Conservation (phyloP, 179 eudicot species). For the Corrigiola litoralis region DNA sequence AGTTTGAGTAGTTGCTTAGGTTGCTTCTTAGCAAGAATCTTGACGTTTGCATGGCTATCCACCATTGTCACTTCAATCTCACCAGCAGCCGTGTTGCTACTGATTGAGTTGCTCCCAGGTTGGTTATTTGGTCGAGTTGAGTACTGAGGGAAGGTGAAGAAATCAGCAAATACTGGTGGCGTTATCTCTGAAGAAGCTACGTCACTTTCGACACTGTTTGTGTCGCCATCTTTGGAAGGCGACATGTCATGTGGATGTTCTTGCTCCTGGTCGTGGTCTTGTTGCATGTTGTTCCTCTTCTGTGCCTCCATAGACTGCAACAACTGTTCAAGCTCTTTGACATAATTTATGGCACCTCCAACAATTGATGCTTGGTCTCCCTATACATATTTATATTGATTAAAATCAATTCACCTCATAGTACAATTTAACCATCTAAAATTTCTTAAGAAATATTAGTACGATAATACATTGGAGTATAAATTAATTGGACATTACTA, state of each 20-base stretch:
- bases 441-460: not conserved
- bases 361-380: constrained; percentile 69
- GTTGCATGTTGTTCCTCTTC: constrained; percentile 10
- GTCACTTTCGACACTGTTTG: not conserved
- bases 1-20: constrained; percentile 38
- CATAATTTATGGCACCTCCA: constrained; percentile 63
- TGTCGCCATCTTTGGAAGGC: not conserved
- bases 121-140: constrained; percentile 11
- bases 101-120: constrained; percentile 13
- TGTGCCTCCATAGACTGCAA: constrained; percentile 43
- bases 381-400: constrained; percentile 10
- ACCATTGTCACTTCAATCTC: constrained; percentile 51
- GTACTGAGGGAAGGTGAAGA: constrained; percentile 36
- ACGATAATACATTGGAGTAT: no score
- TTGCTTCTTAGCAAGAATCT: constrained; percentile 33
- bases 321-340: constrained; percentile 52
- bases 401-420: not conserved
- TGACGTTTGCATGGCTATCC: constrained; percentile 55
- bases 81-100: constrained; percentile 17
- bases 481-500: not conserved
- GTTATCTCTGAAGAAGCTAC: not conserved
- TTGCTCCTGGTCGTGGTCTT: not conserved
- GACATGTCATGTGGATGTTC: not conserved
- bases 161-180: constrained; percentile 21
- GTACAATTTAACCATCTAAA: not conserved